A percentile compares a stretch with the other conserved stretches of the same genome.
Evolutionary conservation across 495 filamentous ascomycete species (phyloP).

Genomic region (Thermothielavioides terrestris): DNA sequence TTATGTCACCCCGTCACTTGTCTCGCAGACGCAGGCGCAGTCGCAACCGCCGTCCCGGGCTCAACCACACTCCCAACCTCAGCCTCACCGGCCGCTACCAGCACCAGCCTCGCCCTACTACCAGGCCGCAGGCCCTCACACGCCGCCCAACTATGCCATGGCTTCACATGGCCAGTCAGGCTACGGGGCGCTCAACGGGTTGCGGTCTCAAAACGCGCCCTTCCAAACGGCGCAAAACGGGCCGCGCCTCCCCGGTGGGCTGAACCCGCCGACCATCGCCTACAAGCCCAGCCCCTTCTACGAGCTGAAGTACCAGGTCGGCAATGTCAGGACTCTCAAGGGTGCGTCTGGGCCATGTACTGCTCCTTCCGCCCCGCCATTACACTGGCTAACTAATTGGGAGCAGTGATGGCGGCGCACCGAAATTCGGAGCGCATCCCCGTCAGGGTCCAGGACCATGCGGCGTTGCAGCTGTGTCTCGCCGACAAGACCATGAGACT

Average conservation of each 20-base stretch:
- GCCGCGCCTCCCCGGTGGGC: not conserved
- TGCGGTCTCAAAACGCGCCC: not conserved
- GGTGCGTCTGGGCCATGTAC: constrained; percentile 40
- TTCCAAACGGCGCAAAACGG: not conserved
- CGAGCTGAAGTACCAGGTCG: constrained; percentile 50
- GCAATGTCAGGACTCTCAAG: constrained; percentile 55
- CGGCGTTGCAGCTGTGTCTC: constrained; percentile 40
- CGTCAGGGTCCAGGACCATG: constrained; percentile 44
- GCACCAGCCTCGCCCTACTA: constrained; percentile 3
- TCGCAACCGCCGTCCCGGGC: not conserved
- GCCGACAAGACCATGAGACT: constrained; percentile 49
- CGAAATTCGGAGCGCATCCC: constrained; percentile 45
- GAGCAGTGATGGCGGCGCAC: constrained; percentile 49
- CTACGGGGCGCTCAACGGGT: constrained; percentile 4
- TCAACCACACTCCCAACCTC: not conserved
- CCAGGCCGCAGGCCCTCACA: not conserved
- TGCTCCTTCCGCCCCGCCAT: not conserved
- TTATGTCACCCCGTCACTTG: constrained; percentile 1
- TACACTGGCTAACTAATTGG: constrained; percentile 14
- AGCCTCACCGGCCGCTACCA: not conserved
- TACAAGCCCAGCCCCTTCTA: constrained; percentile 82
- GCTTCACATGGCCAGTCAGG: not conserved
- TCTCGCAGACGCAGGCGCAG: not conserved
- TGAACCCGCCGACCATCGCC: constrained; percentile 11
- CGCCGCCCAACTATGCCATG: constrained; percentile 12